These are phyloP conservation scores for Saccharomyces pastorianus DNA, from an alignment of 1,139 yeast genomes.

Conservation along the genomic window DNA sequence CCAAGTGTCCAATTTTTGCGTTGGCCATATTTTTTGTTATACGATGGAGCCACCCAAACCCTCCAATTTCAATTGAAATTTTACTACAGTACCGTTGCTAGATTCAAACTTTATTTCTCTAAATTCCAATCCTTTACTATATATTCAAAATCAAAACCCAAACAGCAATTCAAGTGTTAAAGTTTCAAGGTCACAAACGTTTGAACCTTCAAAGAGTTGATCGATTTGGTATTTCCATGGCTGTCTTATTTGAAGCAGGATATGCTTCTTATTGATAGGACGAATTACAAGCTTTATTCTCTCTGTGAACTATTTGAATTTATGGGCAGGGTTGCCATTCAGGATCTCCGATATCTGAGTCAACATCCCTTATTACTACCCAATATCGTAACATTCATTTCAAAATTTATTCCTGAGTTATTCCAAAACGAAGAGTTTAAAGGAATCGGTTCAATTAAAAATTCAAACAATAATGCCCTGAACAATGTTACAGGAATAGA, in stretches of 20 bases:
- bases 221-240: conserved; percentile 28
- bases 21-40: conserved; percentile 27
- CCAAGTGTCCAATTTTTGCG: conserved; percentile 30
- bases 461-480: conserved; percentile 1
- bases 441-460: neutral
- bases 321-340: conserved; percentile 25
- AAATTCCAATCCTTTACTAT: conserved; percentile 11
- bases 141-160: conserved; percentile 9
- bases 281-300: conserved; percentile 28
- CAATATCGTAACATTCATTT: conserved; percentile 22
- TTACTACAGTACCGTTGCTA: conserved; percentile 14
- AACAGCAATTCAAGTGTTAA: conserved; percentile 7
- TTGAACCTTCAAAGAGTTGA: conserved; percentile 22
- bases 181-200: conserved; percentile 17
- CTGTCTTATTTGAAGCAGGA: conserved; percentile 24
- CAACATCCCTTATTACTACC: conserved; percentile 18
- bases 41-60: conserved; percentile 24
- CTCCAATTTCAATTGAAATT: conserved; percentile 22
- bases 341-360: conserved; percentile 26
- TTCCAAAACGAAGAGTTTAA: conserved; percentile 19
- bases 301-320: conserved; percentile 29
- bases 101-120: conserved; percentile 18
- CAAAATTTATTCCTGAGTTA: conserved; percentile 23
- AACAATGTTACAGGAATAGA: conserved; percentile 3
- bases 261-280: conserved; percentile 22